Evolutionary conservation across 345 rosid species (phyloP), one percentile per base, ranked within the genome.

Genomic region (Anacardium occidentale): DNA sequence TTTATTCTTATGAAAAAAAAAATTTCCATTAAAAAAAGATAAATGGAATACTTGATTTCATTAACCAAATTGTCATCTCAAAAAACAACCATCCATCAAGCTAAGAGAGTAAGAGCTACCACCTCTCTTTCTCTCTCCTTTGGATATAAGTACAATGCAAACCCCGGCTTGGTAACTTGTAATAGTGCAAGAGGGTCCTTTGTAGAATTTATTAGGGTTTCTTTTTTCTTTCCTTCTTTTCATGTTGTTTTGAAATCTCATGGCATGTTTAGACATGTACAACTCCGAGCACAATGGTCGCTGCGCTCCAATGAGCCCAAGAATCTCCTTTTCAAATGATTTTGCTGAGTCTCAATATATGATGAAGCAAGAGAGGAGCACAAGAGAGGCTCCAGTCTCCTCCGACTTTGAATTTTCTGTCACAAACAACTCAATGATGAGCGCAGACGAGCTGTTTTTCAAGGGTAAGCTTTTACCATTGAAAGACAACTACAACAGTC

Each of bases 391-490:
- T 22, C 79, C 83, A 22, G 80, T 73, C 29, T 88, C 97, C 57
- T 80, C 89, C 14, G 97, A 94, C 77, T 94, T 94, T 52, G 98
- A 94, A 81, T 94, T 94, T 78, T 90, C 94, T 0, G 98, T 94
- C 18, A 72, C 91, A 0, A 85, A 83, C 81, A 73, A 85, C 79
- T 86, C 92, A 61, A 94, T 90, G 98, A 90, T 94, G 97, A 90
- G 91, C 56, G 98, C 98, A 17, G 98, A 94, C 68, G 98, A 94
- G 85, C 97, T 94, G 54, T 92, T 94, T 82, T 89, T 64, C 71
- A 94, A 94, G 74, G 98, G 98, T 53, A 90, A 86, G 86, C 83
- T 94, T 25, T 73, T 94, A 78, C 98, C 98, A 5, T 91, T 82
- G 71, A 94, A 87, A 77, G 87, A 90, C 21, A 77, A 71, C 18